Evolutionary conservation across 768 basidiomycete genomes (phyloP).

Genomic region (Phaeolepiota aurea): DNA sequence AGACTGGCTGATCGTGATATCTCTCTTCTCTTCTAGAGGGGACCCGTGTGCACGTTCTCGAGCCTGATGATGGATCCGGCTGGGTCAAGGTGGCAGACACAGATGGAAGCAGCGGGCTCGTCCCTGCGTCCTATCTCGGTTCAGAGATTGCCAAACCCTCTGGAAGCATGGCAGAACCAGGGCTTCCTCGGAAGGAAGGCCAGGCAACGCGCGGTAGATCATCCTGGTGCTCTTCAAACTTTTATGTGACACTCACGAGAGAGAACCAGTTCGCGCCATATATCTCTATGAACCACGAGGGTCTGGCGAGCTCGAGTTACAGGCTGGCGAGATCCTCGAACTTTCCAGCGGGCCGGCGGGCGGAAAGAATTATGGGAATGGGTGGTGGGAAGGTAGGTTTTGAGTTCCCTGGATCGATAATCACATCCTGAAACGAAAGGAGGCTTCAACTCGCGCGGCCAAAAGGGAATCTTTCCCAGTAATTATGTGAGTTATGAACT

Average conservation of each 20-base stretch:
- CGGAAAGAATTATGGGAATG: conserved; percentile 63
- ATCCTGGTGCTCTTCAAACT: conserved; percentile 10
- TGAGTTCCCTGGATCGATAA: no score
- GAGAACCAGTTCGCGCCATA: conserved; percentile 59
- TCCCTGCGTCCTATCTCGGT: conserved; percentile 79
- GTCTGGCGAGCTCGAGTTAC: conserved; percentile 56
- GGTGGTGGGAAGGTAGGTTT: conserved; percentile 84
- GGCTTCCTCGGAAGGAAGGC: conserved; percentile 5
- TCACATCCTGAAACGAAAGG: conserved; percentile 1
- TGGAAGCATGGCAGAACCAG: conserved; percentile 8
- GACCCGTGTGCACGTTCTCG: conserved; percentile 51
- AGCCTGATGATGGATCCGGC: conserved; percentile 80
- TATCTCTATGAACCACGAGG: conserved; percentile 75
- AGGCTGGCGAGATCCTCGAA: conserved; percentile 54
- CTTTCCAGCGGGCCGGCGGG: conserved; percentile 54
- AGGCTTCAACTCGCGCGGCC: conserved; percentile 55
- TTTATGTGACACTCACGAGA: background rate
- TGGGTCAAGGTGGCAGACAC: conserved; percentile 72
- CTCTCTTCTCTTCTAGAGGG: conserved; percentile 40
- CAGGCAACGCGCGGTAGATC: conserved; percentile 45
- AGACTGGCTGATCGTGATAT: background rate
- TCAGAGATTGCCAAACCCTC: conserved; percentile 19
- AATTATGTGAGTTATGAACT: conserved; percentile 61
- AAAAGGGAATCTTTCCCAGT: conserved; percentile 79
- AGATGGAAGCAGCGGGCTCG: conserved; percentile 57